A percentile compares a stretch with the other conserved stretches of the same genome.
phyloP scores from a whole-genome alignment of 225 moss, liverwort and hornwort genomes.

The Physcomitrium patens region DNA sequence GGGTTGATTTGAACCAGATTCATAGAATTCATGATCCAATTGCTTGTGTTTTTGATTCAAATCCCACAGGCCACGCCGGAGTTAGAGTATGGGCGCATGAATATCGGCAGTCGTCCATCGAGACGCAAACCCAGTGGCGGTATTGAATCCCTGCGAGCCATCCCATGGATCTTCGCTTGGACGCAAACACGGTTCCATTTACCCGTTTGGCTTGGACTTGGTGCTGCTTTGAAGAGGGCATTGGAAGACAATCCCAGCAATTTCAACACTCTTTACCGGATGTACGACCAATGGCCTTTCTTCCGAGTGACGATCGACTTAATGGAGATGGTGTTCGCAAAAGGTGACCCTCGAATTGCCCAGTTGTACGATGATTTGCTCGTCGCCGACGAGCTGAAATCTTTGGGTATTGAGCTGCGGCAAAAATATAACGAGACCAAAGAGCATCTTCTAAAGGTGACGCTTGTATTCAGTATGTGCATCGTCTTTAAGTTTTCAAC shows the following conservation, averaged over 20 bases:
- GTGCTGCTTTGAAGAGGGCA: conserved; percentile 42
- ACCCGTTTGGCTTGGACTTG: conserved; percentile 62
- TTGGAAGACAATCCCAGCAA: conserved; percentile 37
- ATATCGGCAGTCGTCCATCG: conserved; percentile 62
- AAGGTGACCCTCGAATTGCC: conserved; percentile 62
- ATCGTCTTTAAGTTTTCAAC: too few relatives aligned
- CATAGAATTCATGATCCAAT: background rate
- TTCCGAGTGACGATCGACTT: conserved; percentile 66
- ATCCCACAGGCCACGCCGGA: conserved; percentile 46
- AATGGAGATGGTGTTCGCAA: conserved; percentile 69
- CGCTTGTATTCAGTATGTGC: background rate
- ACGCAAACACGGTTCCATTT: conserved; percentile 67
- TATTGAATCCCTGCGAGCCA: conserved; percentile 60
- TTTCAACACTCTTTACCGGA: conserved; percentile 44
- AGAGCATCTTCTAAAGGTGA: conserved; percentile 47
- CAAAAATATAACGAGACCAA: conserved; percentile 54
- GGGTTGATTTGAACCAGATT: too few relatives aligned
- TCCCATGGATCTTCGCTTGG: conserved; percentile 71
- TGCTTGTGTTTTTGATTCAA: background rate
- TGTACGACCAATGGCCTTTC: conserved; percentile 75
- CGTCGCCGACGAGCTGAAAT: conserved; percentile 54
- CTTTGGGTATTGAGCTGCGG: conserved; percentile 53
- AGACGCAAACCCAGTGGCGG: conserved; percentile 60
- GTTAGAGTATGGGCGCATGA: conserved; percentile 67
- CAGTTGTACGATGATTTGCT: conserved; percentile 59